Evolutionary conservation across 306 rosid genomes (phyloP).

Genomic region (Sicyos baderoa): DNA sequence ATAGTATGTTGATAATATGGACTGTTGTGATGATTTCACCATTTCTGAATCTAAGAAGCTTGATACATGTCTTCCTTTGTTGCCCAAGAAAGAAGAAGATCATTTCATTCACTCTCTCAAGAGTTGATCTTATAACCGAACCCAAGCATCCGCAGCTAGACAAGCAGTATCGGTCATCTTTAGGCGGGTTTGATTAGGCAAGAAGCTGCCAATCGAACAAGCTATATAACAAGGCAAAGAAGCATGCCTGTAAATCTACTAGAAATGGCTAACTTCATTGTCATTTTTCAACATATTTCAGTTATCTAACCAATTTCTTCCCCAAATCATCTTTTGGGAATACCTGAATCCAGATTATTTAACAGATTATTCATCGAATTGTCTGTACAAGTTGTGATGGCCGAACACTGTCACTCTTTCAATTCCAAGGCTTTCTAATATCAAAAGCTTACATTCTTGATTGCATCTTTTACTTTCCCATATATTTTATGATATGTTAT

Average conservation of each 20-base stretch:
- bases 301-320: slow-evolving; percentile 13
- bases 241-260: slow-evolving; percentile 17
- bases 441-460: neutral
- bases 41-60: no score
- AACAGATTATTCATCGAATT: slow-evolving; percentile 50
- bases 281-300: neutral
- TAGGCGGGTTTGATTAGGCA: neutral
- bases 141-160: slow-evolving; percentile 33
- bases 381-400: slow-evolving; percentile 25
- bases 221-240: no score
- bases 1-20: no score
- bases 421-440: neutral
- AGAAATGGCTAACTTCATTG: slow-evolving; percentile 12
- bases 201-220: no score
- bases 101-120: slow-evolving; percentile 64
- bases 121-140: slow-evolving; percentile 54
- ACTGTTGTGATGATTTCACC: no score
- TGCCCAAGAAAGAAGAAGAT: slow-evolving; percentile 48
- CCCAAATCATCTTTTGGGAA: slow-evolving; percentile 13
- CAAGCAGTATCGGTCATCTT: slow-evolving; percentile 24
- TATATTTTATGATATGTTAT: no score
- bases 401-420: neutral
- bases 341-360: slow-evolving; percentile 23
- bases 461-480: neutral
- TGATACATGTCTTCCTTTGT: slow-evolving; percentile 49